Base-by-base conservation (phyloP, 2,329 filamentous ascomycete species). In the Aurifilum marmelostoma region DNA sequence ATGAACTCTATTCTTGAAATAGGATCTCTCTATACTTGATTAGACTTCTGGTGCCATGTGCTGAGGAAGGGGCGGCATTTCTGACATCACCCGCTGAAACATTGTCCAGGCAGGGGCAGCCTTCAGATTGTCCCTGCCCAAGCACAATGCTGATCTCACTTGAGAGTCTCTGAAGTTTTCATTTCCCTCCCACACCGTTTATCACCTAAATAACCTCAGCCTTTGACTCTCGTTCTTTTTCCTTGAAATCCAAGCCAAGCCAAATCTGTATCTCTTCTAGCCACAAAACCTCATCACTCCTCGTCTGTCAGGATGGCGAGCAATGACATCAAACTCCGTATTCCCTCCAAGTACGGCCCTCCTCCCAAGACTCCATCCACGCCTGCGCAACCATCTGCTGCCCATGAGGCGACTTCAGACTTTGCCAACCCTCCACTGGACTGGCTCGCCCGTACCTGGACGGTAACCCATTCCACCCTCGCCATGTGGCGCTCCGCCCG, bases 401-500 rank as follows among this genome's bases (percentile, higher is more conserved):
- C 71, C 68, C 73, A 1, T 68, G 37, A 27, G 27, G n/a, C 39
- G 34, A 63, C 72, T 54, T 70, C 76, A 59, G 43, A 77, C 62
- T 81, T 81, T 76, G 70, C 78, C 18, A 72, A 82, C 1, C 88
- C 89, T 5, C 76, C 85, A 2, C 78, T 88, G 34, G 79, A 84
- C 68, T 92, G 87, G 84, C 85, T 93, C 60, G 79, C 83, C 65
- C 83, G 89, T 70, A 91, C 88, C 69, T 94, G 91, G 91, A 81
- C 86, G 74, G 90, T 94, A 68, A 92, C 91, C 14, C 90, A 93
- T 80, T 92, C 89, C 5, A 92, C 91, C 6, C 87, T 94, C 14
- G 81, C 87, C 72, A 94, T 96, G 91, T 97, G 93, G 93, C 89
- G 89, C 74, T 86, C 87, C 61, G 90, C 91, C 66, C 90, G 89